Conservation (phyloP, 805 yeast species). For the Metschnikowia baotianmanensis region DNA sequence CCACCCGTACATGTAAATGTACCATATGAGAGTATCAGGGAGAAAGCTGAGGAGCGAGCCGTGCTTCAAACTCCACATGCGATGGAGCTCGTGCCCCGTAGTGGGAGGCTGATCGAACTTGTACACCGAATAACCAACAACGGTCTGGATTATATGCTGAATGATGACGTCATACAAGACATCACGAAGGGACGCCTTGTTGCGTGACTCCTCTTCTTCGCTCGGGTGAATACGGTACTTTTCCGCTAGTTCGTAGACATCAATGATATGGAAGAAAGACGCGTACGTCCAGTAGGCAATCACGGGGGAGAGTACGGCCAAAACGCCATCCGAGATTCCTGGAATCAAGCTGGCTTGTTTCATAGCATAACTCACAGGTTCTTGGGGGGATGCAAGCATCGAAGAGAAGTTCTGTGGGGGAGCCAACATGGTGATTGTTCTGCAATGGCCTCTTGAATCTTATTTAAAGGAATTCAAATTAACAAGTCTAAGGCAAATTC, state of each 20-base stretch:
- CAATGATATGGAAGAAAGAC: conserved; percentile 69
- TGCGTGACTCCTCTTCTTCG: conserved; percentile 74
- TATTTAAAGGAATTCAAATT: too few relatives aligned
- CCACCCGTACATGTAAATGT: conserved; percentile 60
- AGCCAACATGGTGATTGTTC: conserved; percentile 7
- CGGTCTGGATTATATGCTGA: conserved; percentile 82
- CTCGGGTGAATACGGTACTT: conserved; percentile 88
- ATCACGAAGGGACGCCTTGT: conserved; percentile 65
- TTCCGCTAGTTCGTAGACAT: conserved; percentile 72
- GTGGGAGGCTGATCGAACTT: conserved; percentile 54
- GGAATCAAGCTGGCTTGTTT: conserved; percentile 46
- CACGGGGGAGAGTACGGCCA: conserved; percentile 75
- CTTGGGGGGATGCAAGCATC: conserved; percentile 14
- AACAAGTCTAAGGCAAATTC: too few relatives aligned
- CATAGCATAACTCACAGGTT: conserved; percentile 16
- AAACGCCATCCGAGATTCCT: conserved; percentile 66
- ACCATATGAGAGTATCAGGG: conserved; percentile 49
- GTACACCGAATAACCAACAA: conserved; percentile 58
- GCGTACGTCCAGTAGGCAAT: conserved; percentile 83
- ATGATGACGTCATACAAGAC: conserved; percentile 79
- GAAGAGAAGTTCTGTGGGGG: conserved; percentile 23
- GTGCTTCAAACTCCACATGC: conserved; percentile 46
- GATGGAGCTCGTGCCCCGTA: conserved; percentile 49
- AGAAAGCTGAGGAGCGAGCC: conserved; percentile 38
- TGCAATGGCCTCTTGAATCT: too few relatives aligned